A percentile compares a stretch with the other conserved stretches of the same genome.
Evolutionary conservation across 352 stramenopile species (phyloP).

Genomic region (Phytopythium cucurbitacearum): DNA sequence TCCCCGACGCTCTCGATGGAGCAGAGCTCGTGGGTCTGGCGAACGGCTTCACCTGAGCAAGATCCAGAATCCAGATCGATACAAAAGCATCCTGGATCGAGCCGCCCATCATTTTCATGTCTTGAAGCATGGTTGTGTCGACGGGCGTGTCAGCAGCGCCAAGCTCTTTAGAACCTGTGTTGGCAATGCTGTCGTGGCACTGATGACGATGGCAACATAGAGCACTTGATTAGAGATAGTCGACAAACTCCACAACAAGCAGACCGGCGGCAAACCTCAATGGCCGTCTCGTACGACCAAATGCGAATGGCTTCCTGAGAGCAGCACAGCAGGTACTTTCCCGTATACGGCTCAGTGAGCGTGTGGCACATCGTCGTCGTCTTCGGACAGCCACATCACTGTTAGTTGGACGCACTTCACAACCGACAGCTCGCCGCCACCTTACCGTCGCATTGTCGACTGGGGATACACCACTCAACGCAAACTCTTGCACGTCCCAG

Average conservation of each 20-base stretch:
- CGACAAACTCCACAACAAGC: neutral
- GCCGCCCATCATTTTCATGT: constrained; percentile 80
- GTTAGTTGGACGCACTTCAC: too few species aligned
- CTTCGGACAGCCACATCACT: constrained; percentile 12
- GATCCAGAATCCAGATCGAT: constrained; percentile 73
- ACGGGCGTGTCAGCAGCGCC: constrained; percentile 48
- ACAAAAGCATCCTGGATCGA: constrained; percentile 82
- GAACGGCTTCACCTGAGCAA: constrained; percentile 72
- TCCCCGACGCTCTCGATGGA: constrained; percentile 1
- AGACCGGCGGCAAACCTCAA: constrained; percentile 36
- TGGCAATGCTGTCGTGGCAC: constrained; percentile 75
- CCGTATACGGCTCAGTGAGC: constrained; percentile 64
- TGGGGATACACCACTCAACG: constrained; percentile 73
- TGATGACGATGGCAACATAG: constrained; percentile 8
- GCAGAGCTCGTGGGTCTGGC: constrained; percentile 8
- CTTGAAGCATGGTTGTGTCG: constrained; percentile 74
- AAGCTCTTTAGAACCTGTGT: constrained; percentile 49
- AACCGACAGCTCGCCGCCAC: neutral
- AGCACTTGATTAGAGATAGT: neutral
- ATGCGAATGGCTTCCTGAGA: constrained; percentile 74
- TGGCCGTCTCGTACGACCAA: constrained; percentile 82
- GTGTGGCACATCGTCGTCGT: constrained; percentile 84
- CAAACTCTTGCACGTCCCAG: constrained; percentile 85
- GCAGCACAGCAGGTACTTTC: constrained; percentile 76
- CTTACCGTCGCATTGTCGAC: constrained; percentile 69